Conservation (phyloP, 2,329 filamentous ascomycete genomes). For the Chlorencoelia australis region DNA sequence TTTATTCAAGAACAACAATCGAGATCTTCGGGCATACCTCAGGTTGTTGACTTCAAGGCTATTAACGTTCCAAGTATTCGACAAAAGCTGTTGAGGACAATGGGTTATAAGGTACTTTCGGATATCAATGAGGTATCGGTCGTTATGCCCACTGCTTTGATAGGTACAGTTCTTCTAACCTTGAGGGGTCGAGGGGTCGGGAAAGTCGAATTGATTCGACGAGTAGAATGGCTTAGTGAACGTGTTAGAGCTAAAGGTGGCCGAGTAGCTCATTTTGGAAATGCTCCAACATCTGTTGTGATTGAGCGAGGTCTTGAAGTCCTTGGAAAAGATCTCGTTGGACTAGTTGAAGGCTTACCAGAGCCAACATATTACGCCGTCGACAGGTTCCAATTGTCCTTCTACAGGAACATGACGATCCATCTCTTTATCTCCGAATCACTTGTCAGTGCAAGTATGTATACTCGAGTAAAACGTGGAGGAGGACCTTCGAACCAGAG, state of each 20-base stretch:
- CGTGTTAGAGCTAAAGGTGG: conserved; percentile 80
- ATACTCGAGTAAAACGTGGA: conserved; percentile 81
- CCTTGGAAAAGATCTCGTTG: conserved; percentile 79
- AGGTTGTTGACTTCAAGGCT: conserved; percentile 36
- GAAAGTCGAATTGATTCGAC: conserved; percentile 70
- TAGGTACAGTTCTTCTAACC: conserved; percentile 87
- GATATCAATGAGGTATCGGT: conserved; percentile 96
- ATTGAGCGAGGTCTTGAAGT: conserved; percentile 87
- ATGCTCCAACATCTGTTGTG: conserved; percentile 66
- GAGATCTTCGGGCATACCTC: conserved; percentile 42
- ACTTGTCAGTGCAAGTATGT: conserved; percentile 81
- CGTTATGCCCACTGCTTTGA: conserved; percentile 94
- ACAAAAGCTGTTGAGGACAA: conserved; percentile 67
- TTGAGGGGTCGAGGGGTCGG: conserved; percentile 86
- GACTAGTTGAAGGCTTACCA: conserved; percentile 64
- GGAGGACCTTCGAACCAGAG: conserved; percentile 75
- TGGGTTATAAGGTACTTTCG: conserved; percentile 85
- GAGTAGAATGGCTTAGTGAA: conserved; percentile 82
- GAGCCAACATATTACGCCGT: conserved; percentile 94
- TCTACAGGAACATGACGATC: conserved; percentile 99
- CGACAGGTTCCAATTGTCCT: conserved; percentile 92
- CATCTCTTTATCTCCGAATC: conserved; percentile 94
- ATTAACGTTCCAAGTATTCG: conserved; percentile 27
- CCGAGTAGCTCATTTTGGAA: conserved; percentile 86
- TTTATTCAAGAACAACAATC: conserved; percentile 72